A percentile compares a stretch with the other conserved stretches of the same genome.
Evolutionary conservation across 371 early-diverging fungal species (phyloP).

Genomic region (Rhizopus microsporus): DNA sequence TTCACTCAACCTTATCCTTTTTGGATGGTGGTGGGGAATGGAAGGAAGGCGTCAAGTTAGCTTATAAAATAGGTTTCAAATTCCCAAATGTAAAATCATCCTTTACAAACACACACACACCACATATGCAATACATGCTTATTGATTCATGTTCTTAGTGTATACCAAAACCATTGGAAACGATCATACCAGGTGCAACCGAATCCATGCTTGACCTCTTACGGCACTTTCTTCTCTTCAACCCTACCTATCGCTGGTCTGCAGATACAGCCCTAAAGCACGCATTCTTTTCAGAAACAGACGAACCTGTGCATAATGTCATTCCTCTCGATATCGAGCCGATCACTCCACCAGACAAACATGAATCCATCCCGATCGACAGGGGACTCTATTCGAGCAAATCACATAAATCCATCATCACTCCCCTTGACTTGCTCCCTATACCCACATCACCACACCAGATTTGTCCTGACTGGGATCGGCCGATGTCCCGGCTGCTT

Average conservation of each 20-base stretch:
- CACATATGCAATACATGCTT: constrained; percentile 12
- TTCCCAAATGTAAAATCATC: constrained; percentile 56
- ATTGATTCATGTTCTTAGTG: constrained; percentile 37
- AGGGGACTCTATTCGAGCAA: neutral
- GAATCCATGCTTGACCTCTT: constrained; percentile 72
- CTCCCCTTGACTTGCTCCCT: constrained; percentile 17
- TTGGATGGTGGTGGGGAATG: constrained; percentile 63
- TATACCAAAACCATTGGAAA: constrained; percentile 55
- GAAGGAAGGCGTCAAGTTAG: constrained; percentile 70
- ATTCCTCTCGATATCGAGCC: constrained; percentile 14
- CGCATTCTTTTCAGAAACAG: constrained; percentile 61
- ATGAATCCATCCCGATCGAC: neutral
- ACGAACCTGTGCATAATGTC: constrained; percentile 16
- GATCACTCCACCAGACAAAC: constrained; percentile 21
- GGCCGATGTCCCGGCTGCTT: constrained; percentile 10
- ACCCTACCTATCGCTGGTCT: constrained; percentile 80
- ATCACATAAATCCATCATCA: constrained; percentile 8
- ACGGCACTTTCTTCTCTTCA: constrained; percentile 83
- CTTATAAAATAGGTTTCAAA: constrained; percentile 64
- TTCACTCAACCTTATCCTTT: constrained; percentile 16
- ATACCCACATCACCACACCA: constrained; percentile 24
- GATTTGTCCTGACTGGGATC: constrained; percentile 27
- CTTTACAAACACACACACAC: neutral
- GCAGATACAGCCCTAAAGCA: constrained; percentile 71
- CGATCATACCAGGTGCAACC: constrained; percentile 67